These are phyloP conservation scores for Cudoniella acicularis DNA, from an alignment of 495 filamentous ascomycete species.

Conservation along the genomic window DNA sequence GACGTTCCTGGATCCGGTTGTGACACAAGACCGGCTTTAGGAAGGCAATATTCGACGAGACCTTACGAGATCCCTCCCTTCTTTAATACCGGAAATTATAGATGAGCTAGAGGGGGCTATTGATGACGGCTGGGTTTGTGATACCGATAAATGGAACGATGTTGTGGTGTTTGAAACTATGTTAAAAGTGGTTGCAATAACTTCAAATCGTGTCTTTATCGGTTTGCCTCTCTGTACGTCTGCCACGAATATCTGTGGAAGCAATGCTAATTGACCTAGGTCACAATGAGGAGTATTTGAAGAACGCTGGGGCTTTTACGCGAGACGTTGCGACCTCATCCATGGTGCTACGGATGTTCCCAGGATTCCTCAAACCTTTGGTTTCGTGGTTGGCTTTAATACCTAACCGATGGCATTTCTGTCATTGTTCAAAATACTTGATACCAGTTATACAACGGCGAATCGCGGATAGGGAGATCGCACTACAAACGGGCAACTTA, in stretches of 20 bases:
- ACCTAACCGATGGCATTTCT: slow-evolving; percentile 32
- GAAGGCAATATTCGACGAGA: slow-evolving; percentile 31
- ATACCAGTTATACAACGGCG: slow-evolving; percentile 21
- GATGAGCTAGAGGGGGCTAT: slow-evolving; percentile 38
- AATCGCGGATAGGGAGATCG: slow-evolving; percentile 1
- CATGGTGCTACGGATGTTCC: slow-evolving; percentile 31
- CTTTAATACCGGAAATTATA: slow-evolving; percentile 35
- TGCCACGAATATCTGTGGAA: not conserved
- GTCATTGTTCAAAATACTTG: slow-evolving; percentile 29
- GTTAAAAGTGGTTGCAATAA: slow-evolving; percentile 44
- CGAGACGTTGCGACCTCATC: slow-evolving; percentile 31
- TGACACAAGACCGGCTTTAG: slow-evolving; percentile 33
- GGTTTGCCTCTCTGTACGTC: slow-evolving; percentile 45
- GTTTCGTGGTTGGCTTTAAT: slow-evolving; percentile 32
- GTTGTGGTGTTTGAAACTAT: slow-evolving; percentile 37
- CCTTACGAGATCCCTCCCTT: slow-evolving; percentile 38
- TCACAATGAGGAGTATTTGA: slow-evolving; percentile 39
- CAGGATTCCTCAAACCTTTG: slow-evolving; percentile 36
- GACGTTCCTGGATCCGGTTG: slow-evolving; percentile 30
- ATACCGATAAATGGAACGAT: slow-evolving; percentile 30
- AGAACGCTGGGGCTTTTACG: slow-evolving; percentile 37
- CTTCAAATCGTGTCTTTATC: slow-evolving; percentile 56
- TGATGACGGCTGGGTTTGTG: slow-evolving; percentile 32
- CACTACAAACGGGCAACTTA: not conserved
- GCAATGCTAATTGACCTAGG: slow-evolving; percentile 34